Evolutionary conservation across 371 early-diverging fungal species (phyloP).

Genomic region (Globomyces sp.): DNA sequence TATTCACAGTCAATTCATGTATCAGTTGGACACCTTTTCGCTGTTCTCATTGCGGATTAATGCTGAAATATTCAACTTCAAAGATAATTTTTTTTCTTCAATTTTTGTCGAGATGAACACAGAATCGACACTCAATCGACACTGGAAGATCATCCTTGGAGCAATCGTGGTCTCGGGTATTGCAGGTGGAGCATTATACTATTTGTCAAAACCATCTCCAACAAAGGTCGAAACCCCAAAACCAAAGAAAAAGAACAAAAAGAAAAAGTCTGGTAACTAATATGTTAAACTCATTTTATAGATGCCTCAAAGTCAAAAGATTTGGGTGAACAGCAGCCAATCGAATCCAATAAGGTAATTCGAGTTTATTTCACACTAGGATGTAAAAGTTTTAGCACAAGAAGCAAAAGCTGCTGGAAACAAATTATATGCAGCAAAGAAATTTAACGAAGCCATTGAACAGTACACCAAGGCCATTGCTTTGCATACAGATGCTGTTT

Average conservation of each 20-base stretch:
- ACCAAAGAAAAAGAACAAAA: background rate
- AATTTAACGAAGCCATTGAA: constrained; percentile 81
- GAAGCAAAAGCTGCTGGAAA: constrained; percentile 86
- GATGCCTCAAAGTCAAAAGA: background rate
- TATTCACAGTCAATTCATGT: too few relatives aligned
- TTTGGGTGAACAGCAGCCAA: background rate
- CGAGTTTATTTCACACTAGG: constrained; percentile 11
- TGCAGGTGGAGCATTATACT: constrained; percentile 4
- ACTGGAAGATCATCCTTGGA: constrained; percentile 17
- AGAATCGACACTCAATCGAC: background rate
- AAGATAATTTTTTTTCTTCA: background rate
- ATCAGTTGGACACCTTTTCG: background rate
- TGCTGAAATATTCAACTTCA: background rate
- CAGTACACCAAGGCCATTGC: constrained; percentile 86
- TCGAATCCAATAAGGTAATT: background rate
- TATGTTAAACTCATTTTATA: background rate
- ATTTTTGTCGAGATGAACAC: background rate
- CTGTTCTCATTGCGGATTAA: background rate
- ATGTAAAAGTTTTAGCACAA: constrained; percentile 57
- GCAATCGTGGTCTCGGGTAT: constrained; percentile 8
- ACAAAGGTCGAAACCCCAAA: background rate
- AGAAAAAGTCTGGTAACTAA: constrained; percentile 13
- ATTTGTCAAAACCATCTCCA: background rate
- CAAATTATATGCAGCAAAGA: constrained; percentile 75
- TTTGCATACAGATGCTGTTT: constrained; percentile 68